phyloP scores from a whole-genome alignment of 768 basidiomycete genomes.

The Tulasnella sp. region DNA sequence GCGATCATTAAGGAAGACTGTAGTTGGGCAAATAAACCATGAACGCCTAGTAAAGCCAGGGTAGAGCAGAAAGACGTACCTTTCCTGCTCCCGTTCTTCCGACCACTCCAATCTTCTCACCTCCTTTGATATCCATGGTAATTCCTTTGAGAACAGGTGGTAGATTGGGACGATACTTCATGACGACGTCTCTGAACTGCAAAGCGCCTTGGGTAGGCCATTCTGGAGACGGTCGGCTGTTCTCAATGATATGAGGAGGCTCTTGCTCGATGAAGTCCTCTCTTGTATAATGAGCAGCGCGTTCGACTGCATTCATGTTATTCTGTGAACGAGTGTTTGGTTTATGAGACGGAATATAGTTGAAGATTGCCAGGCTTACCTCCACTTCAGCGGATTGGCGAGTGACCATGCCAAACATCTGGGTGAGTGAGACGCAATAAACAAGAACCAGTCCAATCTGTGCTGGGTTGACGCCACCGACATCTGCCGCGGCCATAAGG shows the following conservation, averaged over 20 bases:
- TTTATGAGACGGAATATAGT: background rate
- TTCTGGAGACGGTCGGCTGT: slow-evolving; percentile 38
- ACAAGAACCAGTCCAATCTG: slow-evolving; percentile 64
- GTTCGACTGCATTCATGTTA: slow-evolving; percentile 55
- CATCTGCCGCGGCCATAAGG: slow-evolving; percentile 47
- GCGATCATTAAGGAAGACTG: slow-evolving; percentile 29
- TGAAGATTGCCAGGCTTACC: slow-evolving; percentile 24
- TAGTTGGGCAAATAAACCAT: no score
- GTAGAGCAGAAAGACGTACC: no score
- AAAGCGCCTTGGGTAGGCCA: slow-evolving; percentile 59
- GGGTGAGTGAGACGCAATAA: slow-evolving; percentile 40
- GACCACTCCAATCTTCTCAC: slow-evolving; percentile 71
- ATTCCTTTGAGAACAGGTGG: slow-evolving; percentile 60
- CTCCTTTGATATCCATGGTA: slow-evolving; percentile 42
- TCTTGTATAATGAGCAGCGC: slow-evolving; percentile 44
- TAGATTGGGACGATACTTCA: slow-evolving; percentile 49
- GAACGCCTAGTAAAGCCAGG: no score
- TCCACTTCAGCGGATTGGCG: slow-evolving; percentile 56
- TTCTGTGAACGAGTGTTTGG: slow-evolving; percentile 28
- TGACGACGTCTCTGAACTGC: slow-evolving; percentile 44
- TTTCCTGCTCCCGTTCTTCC: slow-evolving; percentile 31
- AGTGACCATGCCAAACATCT: slow-evolving; percentile 42
- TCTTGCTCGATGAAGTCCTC: slow-evolving; percentile 47
- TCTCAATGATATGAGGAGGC: slow-evolving; percentile 48
- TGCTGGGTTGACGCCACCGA: slow-evolving; percentile 48